Conservation (phyloP, 108 stramenopile genomes). For the Cyclotella cryptica region DNA sequence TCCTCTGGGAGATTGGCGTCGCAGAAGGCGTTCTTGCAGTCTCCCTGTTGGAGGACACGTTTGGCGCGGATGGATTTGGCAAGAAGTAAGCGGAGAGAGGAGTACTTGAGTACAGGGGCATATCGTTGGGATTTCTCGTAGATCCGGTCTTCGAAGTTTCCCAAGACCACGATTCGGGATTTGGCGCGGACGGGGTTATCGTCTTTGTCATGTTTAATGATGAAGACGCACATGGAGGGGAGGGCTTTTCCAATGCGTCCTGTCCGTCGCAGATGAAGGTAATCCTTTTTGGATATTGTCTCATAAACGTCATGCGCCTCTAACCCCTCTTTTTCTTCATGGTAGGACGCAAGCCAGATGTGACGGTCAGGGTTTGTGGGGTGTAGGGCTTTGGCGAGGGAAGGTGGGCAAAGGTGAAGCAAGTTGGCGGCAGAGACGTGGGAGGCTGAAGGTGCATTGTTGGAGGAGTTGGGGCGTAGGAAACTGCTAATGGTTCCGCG, state of each 20-base stretch:
- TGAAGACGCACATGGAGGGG: neutral
- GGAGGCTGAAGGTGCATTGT: neutral
- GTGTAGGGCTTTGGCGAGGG: neutral
- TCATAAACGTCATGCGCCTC: neutral
- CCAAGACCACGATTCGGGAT: neutral
- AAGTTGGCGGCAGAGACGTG: conserved; percentile 3
- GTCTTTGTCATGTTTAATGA: conserved; percentile 2
- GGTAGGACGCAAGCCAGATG: conserved; percentile 13
- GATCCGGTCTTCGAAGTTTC: conserved; percentile 16
- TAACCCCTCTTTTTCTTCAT: conserved; percentile 10
- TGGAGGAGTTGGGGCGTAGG: neutral
- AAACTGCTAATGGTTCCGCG: neutral
- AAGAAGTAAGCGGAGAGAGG: conserved; percentile 5
- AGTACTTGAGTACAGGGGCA: conserved; percentile 24
- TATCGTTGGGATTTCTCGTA: conserved; percentile 20
- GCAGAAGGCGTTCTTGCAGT: conserved; percentile 42
- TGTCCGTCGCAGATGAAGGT: neutral
- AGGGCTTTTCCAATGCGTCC: neutral
- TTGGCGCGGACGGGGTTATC: conserved; percentile 4
- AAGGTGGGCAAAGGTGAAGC: neutral
- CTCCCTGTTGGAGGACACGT: conserved; percentile 20
- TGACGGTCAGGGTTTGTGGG: neutral
- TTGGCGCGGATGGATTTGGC: conserved; percentile 3
- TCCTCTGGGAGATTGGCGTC: conserved; percentile 6
- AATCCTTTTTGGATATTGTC: neutral